Percentiles rank a stretch among this genome's conserved stretches.
Evolutionary conservation across 176 grass and related monocot species (phyloP).

Genomic region (Triticum monococcum): DNA sequence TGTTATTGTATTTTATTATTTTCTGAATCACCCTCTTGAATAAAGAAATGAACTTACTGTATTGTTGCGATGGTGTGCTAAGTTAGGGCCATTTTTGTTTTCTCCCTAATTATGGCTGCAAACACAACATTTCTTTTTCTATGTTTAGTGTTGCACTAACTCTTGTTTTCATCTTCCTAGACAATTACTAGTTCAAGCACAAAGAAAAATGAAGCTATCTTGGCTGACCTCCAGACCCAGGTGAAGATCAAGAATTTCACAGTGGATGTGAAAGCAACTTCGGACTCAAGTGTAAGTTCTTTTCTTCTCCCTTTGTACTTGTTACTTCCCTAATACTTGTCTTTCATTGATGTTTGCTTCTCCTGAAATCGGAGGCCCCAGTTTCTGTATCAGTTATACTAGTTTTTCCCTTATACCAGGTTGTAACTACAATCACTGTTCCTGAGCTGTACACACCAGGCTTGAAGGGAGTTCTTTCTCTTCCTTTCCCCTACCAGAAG

Average conservation of each 20-base stretch:
- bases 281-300: conserved; percentile 58
- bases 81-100: neutral
- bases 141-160: neutral
- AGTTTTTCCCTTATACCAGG: conserved; percentile 33
- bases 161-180: conserved; percentile 28
- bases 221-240: conserved; percentile 62
- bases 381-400: conserved; percentile 15
- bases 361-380: neutral
- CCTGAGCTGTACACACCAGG: conserved; percentile 59
- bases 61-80: neutral
- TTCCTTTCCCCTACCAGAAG: conserved; percentile 63
- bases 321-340: neutral
- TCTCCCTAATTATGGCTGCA: conserved; percentile 39
- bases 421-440: conserved; percentile 60
- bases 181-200: conserved; percentile 54
- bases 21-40: neutral
- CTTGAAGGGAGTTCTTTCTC: conserved; percentile 61
- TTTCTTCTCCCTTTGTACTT: neutral
- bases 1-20: neutral
- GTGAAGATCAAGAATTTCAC: conserved; percentile 54
- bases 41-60: neutral
- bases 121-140: conserved; percentile 17
- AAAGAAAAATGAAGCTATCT: conserved; percentile 65
- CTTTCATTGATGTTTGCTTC: neutral
- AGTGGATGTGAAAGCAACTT: conserved; percentile 77